Evolutionary conservation across 2,329 filamentous ascomycete species (phyloP).

Genomic region (Tolypocladium paradoxum): DNA sequence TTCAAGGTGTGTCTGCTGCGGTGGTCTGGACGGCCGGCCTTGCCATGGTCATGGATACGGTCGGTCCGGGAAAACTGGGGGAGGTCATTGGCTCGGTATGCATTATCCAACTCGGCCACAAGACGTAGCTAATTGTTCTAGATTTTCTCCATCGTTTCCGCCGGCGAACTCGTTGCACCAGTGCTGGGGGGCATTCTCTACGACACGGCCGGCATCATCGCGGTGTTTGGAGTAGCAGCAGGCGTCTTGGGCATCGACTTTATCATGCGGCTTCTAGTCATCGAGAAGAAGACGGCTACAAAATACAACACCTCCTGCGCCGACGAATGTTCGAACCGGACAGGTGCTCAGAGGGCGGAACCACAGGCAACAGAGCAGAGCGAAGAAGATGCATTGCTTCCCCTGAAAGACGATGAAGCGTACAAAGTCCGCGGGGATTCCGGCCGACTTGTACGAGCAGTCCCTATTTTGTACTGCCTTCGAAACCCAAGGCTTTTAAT

Average conservation of each 20-base stretch:
- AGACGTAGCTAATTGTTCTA: neutral
- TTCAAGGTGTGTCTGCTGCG: neutral
- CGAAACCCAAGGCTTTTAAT: neutral
- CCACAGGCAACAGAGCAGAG: neutral
- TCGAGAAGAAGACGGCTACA: neutral
- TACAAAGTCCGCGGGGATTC: neutral
- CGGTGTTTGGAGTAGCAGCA: neutral
- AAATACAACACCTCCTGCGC: neutral
- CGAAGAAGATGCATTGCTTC: neutral
- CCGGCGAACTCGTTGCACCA: neutral
- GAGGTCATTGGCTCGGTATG: neutral
- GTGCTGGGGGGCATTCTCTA: neutral
- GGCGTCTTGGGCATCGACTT: neutral
- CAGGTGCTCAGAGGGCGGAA: too few relatives aligned
- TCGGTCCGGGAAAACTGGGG: neutral
- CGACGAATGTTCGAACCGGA: neutral
- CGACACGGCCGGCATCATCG: neutral
- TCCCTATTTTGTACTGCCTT: neutral
- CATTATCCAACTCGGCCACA: neutral
- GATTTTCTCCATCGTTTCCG: neutral
- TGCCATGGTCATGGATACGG: neutral
- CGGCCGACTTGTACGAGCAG: neutral
- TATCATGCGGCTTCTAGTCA: neutral
- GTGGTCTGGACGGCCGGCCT: neutral
- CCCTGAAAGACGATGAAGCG: neutral